Percentiles rank a stretch among this genome's conserved stretches.
Conservation (phyloP, 371 early-diverging fungal species). For the Circinella minor region DNA sequence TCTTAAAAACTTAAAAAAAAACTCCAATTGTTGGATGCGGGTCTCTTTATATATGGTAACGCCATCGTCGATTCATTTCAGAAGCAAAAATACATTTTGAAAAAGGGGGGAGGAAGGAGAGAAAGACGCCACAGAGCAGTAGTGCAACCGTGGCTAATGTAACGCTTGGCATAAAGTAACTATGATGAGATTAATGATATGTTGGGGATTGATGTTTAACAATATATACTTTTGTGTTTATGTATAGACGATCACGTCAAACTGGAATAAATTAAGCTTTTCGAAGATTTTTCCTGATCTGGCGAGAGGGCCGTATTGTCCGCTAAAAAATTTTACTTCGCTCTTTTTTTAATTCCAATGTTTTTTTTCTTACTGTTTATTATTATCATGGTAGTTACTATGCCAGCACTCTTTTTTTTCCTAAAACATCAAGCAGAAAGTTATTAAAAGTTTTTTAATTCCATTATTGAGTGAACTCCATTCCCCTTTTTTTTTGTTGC, state of each 20-base stretch:
- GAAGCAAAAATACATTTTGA: background rate
- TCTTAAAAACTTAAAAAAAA: too few species aligned
- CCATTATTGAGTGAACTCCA: too few species aligned
- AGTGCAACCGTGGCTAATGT: slow-evolving; percentile 15
- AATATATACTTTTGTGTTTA: background rate
- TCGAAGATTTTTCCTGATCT: slow-evolving; percentile 10
- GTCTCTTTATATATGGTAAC: too few species aligned
- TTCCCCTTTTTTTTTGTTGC: too few species aligned
- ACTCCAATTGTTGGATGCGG: too few species aligned
- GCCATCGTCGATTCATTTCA: too few species aligned
- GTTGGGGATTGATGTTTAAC: background rate
- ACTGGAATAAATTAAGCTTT: slow-evolving; percentile 9
- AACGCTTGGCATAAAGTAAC: slow-evolving; percentile 8
- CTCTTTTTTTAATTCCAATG: background rate
- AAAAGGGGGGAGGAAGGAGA: background rate
- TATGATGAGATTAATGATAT: background rate
- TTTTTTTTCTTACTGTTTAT: too few species aligned
- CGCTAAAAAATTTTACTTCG: background rate
- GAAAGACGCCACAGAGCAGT: slow-evolving; percentile 7
- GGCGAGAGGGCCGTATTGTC: slow-evolving; percentile 5
- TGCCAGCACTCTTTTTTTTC: too few species aligned
- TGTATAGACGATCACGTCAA: slow-evolving; percentile 12
- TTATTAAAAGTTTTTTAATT: too few species aligned
- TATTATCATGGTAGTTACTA: too few species aligned
- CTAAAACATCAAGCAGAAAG: too few species aligned